Percentiles rank a stretch among this genome's conserved stretches.
Conservation (phyloP, 495 filamentous ascomycete species). For the Neurospora sp. region DNA sequence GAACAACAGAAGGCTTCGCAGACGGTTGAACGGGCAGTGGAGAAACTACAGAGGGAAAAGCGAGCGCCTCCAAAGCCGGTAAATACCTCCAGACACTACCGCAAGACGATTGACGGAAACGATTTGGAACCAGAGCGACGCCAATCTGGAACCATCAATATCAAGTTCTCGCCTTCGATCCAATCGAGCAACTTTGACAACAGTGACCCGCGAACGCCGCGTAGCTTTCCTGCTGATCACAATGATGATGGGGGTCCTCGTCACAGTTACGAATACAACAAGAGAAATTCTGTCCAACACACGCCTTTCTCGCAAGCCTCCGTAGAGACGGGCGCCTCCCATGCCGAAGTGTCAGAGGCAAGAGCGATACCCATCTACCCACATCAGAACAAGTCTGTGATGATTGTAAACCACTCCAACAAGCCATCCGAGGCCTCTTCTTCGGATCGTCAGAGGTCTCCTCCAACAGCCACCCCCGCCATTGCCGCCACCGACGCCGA, state of each 20-base stretch:
- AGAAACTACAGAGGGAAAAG: constrained; percentile 16
- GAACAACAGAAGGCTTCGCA: constrained; percentile 23
- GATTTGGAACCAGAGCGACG: constrained; percentile 8
- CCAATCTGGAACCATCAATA: constrained; percentile 14
- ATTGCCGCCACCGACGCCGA: constrained; percentile 30
- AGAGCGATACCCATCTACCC: constrained; percentile 73
- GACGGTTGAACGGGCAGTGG: constrained; percentile 15
- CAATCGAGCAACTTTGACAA: constrained; percentile 20
- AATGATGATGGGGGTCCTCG: constrained; percentile 29
- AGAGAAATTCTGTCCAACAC: constrained; percentile 39
- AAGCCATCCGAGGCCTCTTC: constrained; percentile 28
- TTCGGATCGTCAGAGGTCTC: constrained; percentile 7
- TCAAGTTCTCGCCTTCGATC: constrained; percentile 11
- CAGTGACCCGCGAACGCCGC: neutral
- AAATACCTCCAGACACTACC: neutral
- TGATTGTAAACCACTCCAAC: constrained; percentile 63
- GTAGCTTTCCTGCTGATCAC: constrained; percentile 18
- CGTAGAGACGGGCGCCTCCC: constrained; percentile 43
- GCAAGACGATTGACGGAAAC: neutral
- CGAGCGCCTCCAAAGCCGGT: neutral
- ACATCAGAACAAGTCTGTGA: constrained; percentile 74
- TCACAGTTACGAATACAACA: constrained; percentile 8
- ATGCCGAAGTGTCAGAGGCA: constrained; percentile 61
- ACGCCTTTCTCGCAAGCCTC: constrained; percentile 51
- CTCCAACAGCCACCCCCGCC: constrained; percentile 14